Evolutionary conservation across 2,329 filamentous ascomycete genomes (phyloP), one percentile per base, ranked within the genome.

Genomic region (Aspergillus sergii): DNA sequence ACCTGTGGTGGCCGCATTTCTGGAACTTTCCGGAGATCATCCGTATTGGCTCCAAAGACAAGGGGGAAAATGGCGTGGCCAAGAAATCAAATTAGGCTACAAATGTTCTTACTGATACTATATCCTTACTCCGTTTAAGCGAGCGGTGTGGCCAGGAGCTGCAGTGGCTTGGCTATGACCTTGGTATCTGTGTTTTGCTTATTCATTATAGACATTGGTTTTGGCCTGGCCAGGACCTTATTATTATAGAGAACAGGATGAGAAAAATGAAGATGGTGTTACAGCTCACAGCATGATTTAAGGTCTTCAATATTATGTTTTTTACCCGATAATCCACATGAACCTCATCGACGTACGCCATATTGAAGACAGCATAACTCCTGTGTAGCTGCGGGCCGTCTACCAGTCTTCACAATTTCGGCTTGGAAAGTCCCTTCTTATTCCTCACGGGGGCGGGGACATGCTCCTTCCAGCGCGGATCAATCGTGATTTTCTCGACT

Each of bases 1-100:
- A 85, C 69, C 79, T 95, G 61, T 72, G 85, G 58, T 96, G 92
- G 92, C 86, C 89, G 1, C 86, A 84, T 28, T 68, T 87, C 16
- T 83, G 87, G 69, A 84, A 82, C 8, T 86, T 88, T 65, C 87
- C 87, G 6, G 79, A 84, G 57, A 79, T 89, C 19, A 76, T 86
- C 43, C 77, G 76, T 53, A 68, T 63, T 21, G 61, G 63, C n/a
- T 62, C 64, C 2, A 32, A 53, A 39, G 58, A 57, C 14, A 63
- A 65, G 34, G 60, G 64, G 19, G 65, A 61, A 34, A 74, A 71
- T 58, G 68, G 72, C n/a, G 64, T 59, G 34, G 69, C 66, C 41
- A 75, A 78, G 63, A 76, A 78, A 62, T 71, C 71, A 2, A 68
- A 63, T 26, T 74, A 63, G 68, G 43, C 60, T 56, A 16, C 45